Base-by-base conservation (phyloP, 441 rosid genomes). In the Adansonia madagascariensis region DNA sequence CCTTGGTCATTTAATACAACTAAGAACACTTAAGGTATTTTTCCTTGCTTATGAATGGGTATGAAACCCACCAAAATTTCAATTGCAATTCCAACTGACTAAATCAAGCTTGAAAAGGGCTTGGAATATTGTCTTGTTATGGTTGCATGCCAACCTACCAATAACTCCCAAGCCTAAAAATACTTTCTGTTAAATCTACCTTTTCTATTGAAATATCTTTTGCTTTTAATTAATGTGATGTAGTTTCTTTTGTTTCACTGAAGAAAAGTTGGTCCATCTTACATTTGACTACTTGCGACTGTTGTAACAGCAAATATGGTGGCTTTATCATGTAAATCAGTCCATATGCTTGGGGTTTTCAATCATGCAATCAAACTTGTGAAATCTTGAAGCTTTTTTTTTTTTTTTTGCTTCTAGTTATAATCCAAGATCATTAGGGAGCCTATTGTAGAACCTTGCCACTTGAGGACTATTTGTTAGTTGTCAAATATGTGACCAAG, bases 1-100 rank as follows among this genome's bases (percentile, higher is more conserved):
- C 77, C 93, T 95, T 39, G 98, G 99, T 78, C 98, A 95, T 85
- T 74, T 94, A 80, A 91, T 95, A 76, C 97, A 92, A 82, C 95
- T 94, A 50, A 90, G 99, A 86, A 92, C 98, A 59, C 88, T 95
- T 3, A 52, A 52, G 56, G 56, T 52, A 52, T 14, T 0, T 52
- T 52, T 52, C 56, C 17, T 52, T 52, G 7, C 15, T 12, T 12
- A 14, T 52, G 6, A 52, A 11, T 41, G 44, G 8, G 44, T 59
- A 9, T 24, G 63, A 59, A 9, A 59, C 63, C 63, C 11, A 39
- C 44, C 11, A 62, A 62, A 18, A 1, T 31, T 62, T 41, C 44
- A 41, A 41, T 31, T 62, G 43, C 46, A 62, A 6, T 6, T 62
- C 6, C 56, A 52, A 14, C 17, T 52, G 15, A 59, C 63, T 59